These are phyloP conservation scores for Datisca glomerata DNA, from an alignment of 306 rosid species.

Conservation along the genomic window DNA sequence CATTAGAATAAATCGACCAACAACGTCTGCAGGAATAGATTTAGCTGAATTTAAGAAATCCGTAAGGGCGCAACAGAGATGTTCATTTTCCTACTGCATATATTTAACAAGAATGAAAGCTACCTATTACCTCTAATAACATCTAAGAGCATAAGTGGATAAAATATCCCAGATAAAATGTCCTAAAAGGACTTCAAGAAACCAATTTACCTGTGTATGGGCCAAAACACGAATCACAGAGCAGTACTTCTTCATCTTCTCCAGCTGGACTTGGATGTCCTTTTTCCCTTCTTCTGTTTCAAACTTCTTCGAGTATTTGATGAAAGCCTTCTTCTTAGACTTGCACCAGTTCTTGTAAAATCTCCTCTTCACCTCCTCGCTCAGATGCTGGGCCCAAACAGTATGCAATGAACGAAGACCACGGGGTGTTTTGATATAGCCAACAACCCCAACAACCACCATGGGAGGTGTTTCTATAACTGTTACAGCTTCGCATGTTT, in stretches of 20 bases:
- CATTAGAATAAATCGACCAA: no score
- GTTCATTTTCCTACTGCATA: no score
- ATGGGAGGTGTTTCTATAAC: slow-evolving; percentile 76
- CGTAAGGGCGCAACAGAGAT: no score
- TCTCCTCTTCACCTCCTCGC: slow-evolving; percentile 67
- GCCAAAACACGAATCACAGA: slow-evolving; percentile 73
- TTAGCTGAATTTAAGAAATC: no score
- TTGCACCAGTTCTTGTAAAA: slow-evolving; percentile 86
- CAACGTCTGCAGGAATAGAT: no score
- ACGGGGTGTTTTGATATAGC: slow-evolving; percentile 74
- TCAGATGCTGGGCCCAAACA: slow-evolving; percentile 84
- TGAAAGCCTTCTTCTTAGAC: slow-evolving; percentile 87
- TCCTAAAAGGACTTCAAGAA: not conserved
- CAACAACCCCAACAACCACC: slow-evolving; percentile 82
- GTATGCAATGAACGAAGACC: slow-evolving; percentile 77
- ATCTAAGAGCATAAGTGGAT: not conserved
- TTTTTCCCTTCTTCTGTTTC: slow-evolving; percentile 77
- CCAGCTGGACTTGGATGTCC: slow-evolving; percentile 44
- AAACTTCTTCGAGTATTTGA: slow-evolving; percentile 55
- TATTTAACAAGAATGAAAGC: no score
- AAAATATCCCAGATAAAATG: not conserved
- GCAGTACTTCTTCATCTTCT: slow-evolving; percentile 60
- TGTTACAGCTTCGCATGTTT: slow-evolving; percentile 78
- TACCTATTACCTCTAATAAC: no score
- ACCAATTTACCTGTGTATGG: slow-evolving; percentile 57